Conservation (phyloP, 805 yeast species). For the Saccharomycopsis microspora region DNA sequence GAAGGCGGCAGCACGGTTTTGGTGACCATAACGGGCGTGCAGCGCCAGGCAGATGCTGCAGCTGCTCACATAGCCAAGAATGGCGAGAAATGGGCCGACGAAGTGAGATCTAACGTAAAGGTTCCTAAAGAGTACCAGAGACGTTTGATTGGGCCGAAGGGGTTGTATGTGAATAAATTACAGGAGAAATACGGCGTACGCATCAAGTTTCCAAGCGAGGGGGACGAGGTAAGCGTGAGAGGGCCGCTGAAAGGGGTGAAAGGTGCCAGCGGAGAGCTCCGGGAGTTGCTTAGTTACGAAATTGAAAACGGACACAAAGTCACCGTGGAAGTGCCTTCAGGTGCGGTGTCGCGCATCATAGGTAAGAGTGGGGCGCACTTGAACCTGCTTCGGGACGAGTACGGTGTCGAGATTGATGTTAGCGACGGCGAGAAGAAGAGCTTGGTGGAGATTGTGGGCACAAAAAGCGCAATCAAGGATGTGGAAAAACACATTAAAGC, state of each 20-base stretch:
- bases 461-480: constrained; percentile 59
- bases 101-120: constrained; percentile 47
- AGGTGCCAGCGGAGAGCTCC: constrained; percentile 73
- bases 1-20: constrained; percentile 29
- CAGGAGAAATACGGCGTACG: constrained; percentile 79
- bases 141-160: constrained; percentile 72
- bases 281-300: constrained; percentile 76
- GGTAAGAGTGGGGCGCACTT: constrained; percentile 84
- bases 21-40: constrained; percentile 63
- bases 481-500: constrained; percentile 54
- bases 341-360: constrained; percentile 73
- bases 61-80: constrained; percentile 43
- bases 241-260: constrained; percentile 89
- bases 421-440: constrained; percentile 31
- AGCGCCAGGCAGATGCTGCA: constrained; percentile 68
- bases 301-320: constrained; percentile 70
- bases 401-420: constrained; percentile 41
- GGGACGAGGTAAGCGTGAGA: constrained; percentile 48
- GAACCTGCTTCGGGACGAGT: constrained; percentile 60
- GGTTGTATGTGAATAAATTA: constrained; percentile 70
- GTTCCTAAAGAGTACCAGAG: constrained; percentile 76
- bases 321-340: constrained; percentile 54
- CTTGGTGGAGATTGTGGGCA: constrained; percentile 65
- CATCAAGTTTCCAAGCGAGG: constrained; percentile 58
- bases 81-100: constrained; percentile 76